A percentile compares a stretch with the other conserved stretches of the same genome.
Evolutionary conservation across 805 yeast genomes (phyloP).

Genomic region (Candida germanica): DNA sequence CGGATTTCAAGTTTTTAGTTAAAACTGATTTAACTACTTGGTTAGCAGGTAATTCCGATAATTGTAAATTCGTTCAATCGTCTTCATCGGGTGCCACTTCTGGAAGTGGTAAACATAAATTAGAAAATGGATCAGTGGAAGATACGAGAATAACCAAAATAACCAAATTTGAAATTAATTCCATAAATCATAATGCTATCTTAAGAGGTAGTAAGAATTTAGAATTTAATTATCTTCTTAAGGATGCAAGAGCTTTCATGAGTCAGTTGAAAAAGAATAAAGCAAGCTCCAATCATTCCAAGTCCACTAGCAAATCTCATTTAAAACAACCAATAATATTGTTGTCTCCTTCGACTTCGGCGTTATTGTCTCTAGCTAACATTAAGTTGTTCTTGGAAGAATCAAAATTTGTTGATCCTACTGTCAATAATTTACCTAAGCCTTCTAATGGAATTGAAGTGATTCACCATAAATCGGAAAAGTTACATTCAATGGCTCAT

Average conservation of each 20-base stretch:
- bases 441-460: constrained; percentile 42
- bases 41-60: constrained; percentile 66
- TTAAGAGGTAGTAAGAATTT: constrained; percentile 65
- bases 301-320: constrained; percentile 5
- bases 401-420: constrained; percentile 63
- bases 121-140: constrained; percentile 17
- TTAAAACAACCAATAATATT: constrained; percentile 43
- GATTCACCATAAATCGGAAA: constrained; percentile 53
- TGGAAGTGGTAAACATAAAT: constrained; percentile 1
- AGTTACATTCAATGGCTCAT: constrained; percentile 49
- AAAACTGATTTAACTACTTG: constrained; percentile 81
- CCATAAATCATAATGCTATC: constrained; percentile 57
- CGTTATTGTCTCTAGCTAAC: constrained; percentile 37
- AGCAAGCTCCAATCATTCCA: constrained; percentile 8
- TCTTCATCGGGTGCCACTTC: not conserved
- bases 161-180: constrained; percentile 44
- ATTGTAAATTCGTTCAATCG: constrained; percentile 49
- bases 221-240: constrained; percentile 64
- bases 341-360: constrained; percentile 45
- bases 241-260: constrained; percentile 62
- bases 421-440: constrained; percentile 11
- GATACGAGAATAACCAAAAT: constrained; percentile 53
- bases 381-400: constrained; percentile 55
- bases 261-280: constrained; percentile 42
- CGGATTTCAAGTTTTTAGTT: constrained; percentile 77